Conservation (phyloP, 208 protist genomes). For the Kentomonas sorsogonicus region DNA sequence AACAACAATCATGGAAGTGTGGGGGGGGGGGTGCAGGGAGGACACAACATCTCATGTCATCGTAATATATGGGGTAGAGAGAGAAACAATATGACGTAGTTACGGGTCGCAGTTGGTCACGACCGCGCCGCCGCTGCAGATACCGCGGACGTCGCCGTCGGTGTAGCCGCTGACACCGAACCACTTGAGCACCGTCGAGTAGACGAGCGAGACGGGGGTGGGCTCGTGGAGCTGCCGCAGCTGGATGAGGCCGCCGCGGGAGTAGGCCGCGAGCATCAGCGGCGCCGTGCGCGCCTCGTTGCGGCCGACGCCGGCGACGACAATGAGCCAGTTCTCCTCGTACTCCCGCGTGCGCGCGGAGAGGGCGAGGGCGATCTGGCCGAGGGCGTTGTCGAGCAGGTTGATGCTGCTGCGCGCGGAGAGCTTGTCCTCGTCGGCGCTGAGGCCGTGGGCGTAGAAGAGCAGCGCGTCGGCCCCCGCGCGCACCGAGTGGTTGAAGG, state of each 20-base stretch:
- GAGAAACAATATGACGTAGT: constrained; percentile 11
- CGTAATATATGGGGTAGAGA: not conserved
- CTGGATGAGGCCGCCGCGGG: constrained; percentile 43
- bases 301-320: constrained; percentile 49
- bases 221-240: constrained; percentile 23
- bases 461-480: constrained; percentile 48
- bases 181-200: constrained; percentile 55
- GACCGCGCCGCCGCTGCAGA: constrained; percentile 50
- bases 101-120: constrained; percentile 44
- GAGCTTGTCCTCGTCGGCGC: constrained; percentile 16
- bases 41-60: not conserved
- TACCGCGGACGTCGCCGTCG: constrained; percentile 21
- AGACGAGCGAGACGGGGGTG: constrained; percentile 28
- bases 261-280: constrained; percentile 52
- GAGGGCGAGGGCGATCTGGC: constrained; percentile 41
- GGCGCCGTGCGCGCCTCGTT: constrained; percentile 21
- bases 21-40: too few species aligned
- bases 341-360: constrained; percentile 25
- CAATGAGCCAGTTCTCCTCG: constrained; percentile 66
- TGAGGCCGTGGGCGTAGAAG: constrained; percentile 33
- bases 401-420: constrained; percentile 49
- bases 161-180: constrained; percentile 16
- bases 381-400: constrained; percentile 58
- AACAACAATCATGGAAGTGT: not conserved
- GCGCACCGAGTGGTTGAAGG: constrained; percentile 29